Conservation (phyloP, 2,329 filamentous ascomycete genomes). For the Stemphylium beticola region DNA sequence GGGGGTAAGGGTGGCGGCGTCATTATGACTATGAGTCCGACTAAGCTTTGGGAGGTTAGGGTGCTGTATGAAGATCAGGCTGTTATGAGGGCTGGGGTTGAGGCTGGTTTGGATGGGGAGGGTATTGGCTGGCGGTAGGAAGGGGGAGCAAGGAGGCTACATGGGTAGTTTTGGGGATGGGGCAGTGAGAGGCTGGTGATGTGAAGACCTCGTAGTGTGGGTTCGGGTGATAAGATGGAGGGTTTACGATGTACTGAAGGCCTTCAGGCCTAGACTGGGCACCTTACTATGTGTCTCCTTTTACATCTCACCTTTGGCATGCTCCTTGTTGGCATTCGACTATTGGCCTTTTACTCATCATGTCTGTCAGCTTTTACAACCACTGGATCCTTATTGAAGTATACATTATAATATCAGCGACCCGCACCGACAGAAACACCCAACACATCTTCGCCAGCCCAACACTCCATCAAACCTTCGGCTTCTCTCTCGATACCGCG, state of each 20-base stretch:
- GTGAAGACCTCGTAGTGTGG: background rate
- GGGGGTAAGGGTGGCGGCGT: slow-evolving; percentile 14
- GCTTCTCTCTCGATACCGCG: background rate
- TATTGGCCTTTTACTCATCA: too few relatives aligned
- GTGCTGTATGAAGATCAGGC: slow-evolving; percentile 27
- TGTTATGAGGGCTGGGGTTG: slow-evolving; percentile 19
- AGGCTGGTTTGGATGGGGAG: slow-evolving; percentile 1
- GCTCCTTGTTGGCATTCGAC: too few relatives aligned
- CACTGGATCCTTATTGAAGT: too few relatives aligned
- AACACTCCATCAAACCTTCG: background rate
- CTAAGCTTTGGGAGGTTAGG: slow-evolving; percentile 26
- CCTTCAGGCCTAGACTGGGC: too few relatives aligned
- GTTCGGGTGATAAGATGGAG: background rate
- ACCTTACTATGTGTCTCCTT: too few relatives aligned
- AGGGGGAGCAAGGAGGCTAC: background rate
- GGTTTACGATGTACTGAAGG: background rate
- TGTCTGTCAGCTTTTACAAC: too few relatives aligned
- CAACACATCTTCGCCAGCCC: too few relatives aligned
- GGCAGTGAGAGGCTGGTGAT: background rate
- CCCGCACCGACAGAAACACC: too few relatives aligned
- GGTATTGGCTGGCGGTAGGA: background rate
- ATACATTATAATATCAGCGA: too few relatives aligned
- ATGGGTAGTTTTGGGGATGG: background rate
- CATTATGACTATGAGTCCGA: slow-evolving; percentile 22
- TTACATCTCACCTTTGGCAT: too few relatives aligned